A percentile compares a stretch with the other conserved stretches of the same genome.
phyloP scores from a whole-genome alignment of 768 basidiomycete species.

The Collybiopsis luxurians region DNA sequence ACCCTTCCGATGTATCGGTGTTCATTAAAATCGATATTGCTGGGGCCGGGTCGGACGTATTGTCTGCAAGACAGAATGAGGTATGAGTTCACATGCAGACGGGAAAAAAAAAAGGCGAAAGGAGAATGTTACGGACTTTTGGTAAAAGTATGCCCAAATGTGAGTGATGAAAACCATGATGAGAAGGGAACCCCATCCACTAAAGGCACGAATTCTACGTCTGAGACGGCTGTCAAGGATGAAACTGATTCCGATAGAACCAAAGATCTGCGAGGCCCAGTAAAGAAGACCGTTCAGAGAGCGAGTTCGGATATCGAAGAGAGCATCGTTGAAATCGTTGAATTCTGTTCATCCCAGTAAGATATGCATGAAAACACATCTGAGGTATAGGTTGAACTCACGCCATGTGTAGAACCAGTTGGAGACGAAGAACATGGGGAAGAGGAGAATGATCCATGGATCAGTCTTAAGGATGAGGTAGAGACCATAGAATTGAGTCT shows the following conservation, averaged over 20 bases:
- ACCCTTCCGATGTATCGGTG: slow-evolving; percentile 50
- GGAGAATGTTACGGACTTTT: slow-evolving; percentile 45
- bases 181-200: slow-evolving; percentile 63
- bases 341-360: slow-evolving; percentile 46
- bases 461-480: slow-evolving; percentile 68
- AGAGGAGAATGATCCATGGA: slow-evolving; percentile 68
- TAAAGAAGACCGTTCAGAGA: slow-evolving; percentile 77
- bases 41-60: slow-evolving; percentile 28
- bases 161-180: slow-evolving; percentile 66
- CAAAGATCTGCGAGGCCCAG: slow-evolving; percentile 77
- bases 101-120: neutral
- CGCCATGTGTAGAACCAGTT: slow-evolving; percentile 91
- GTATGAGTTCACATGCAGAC: neutral
- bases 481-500: slow-evolving; percentile 66
- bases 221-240: slow-evolving; percentile 59
- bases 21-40: slow-evolving; percentile 61
- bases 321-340: slow-evolving; percentile 74
- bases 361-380: neutral
- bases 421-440: slow-evolving; percentile 84
- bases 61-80: slow-evolving; percentile 26
- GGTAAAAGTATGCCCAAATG: slow-evolving; percentile 76
- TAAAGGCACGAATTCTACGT: slow-evolving; percentile 69
- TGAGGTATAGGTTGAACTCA: slow-evolving; percentile 30
- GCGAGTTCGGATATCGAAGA: slow-evolving; percentile 79
- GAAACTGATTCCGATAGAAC: slow-evolving; percentile 67